A percentile compares a stretch with the other conserved stretches of the same genome.
Conservation (phyloP, 2,329 filamentous ascomycete genomes). For the Claviceps maximensis region DNA sequence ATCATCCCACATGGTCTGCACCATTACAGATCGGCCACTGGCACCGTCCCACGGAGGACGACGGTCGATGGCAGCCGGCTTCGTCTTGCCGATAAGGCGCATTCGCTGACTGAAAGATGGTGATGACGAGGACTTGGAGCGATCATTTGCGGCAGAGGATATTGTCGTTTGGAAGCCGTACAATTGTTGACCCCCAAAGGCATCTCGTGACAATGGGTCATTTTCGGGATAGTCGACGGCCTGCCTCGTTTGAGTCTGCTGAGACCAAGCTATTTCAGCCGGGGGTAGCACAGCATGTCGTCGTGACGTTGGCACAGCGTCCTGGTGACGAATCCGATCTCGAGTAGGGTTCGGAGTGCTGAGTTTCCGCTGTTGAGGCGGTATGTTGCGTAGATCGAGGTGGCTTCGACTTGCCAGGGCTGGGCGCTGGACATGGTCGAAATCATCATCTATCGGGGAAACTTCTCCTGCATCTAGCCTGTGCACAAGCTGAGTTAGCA, state of each 20-base stretch:
- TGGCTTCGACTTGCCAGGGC: conserved; percentile 5
- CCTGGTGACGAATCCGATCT: background rate
- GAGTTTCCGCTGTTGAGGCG: conserved; percentile 4
- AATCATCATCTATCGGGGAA: conserved; percentile 38
- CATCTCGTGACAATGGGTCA: background rate
- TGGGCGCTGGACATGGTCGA: conserved; percentile 22
- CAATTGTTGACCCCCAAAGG: background rate
- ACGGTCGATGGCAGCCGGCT: conserved; percentile 26
- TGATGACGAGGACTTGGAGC: conserved; percentile 13
- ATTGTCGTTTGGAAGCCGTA: conserved; percentile 7
- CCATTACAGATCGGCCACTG: conserved; percentile 52
- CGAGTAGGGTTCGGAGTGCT: background rate
- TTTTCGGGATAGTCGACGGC: background rate
- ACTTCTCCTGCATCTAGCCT: conserved; percentile 25
- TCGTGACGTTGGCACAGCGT: background rate
- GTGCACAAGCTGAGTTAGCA: conserved; percentile 2
- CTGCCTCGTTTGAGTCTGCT: conserved; percentile 1
- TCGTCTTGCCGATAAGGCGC: conserved; percentile 20
- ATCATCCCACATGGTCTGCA: conserved; percentile 51
- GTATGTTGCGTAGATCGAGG: conserved; percentile 8
- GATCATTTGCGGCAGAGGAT: conserved; percentile 11
- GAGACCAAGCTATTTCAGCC: background rate
- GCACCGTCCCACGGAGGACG: conserved; percentile 59
- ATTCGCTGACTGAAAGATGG: conserved; percentile 22
- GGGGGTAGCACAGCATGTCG: background rate